Evolutionary conservation across 2,329 filamentous ascomycete genomes (phyloP).

Genomic region (Verticillium nubilum): DNA sequence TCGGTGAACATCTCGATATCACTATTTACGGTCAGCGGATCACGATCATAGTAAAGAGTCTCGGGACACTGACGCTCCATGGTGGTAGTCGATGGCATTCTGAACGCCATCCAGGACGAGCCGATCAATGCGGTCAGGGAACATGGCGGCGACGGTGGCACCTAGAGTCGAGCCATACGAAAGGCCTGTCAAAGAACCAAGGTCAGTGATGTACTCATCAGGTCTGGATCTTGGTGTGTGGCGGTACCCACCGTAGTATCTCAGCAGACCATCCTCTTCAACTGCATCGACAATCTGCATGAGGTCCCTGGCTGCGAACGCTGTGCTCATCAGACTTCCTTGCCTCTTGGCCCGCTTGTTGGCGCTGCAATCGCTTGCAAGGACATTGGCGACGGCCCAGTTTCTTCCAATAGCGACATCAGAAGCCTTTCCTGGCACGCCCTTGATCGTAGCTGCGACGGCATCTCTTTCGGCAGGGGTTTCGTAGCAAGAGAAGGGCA

Average conservation of each 20-base stretch:
- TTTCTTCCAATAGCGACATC: constrained; percentile 9
- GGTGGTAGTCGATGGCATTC: constrained; percentile 24
- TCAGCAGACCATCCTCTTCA: constrained; percentile 30
- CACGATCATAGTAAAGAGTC: not conserved
- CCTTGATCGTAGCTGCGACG: not conserved
- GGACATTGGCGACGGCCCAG: constrained; percentile 12
- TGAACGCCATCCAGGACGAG: constrained; percentile 24
- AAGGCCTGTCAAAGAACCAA: constrained; percentile 22
- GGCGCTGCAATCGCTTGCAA: constrained; percentile 17
- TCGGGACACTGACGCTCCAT: constrained; percentile 10
- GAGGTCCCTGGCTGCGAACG: constrained; percentile 38
- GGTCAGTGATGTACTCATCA: too few species aligned
- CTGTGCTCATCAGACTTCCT: constrained; percentile 31
- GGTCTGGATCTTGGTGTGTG: too few species aligned
- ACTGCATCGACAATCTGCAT: constrained; percentile 33
- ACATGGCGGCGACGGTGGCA: constrained; percentile 31
- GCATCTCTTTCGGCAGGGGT: not conserved
- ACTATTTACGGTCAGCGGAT: constrained; percentile 10
- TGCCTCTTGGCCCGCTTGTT: constrained; percentile 12
- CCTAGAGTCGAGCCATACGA: constrained; percentile 34
- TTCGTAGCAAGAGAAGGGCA: not conserved
- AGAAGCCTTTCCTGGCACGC: not conserved
- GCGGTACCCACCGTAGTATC: constrained; percentile 29
- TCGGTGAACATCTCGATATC: constrained; percentile 16
- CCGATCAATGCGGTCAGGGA: constrained; percentile 26